Evolutionary conservation across 2,329 filamentous ascomycete genomes (phyloP), one percentile per base, ranked within the genome.

Genomic region (Pseudogymnoascus sp.): DNA sequence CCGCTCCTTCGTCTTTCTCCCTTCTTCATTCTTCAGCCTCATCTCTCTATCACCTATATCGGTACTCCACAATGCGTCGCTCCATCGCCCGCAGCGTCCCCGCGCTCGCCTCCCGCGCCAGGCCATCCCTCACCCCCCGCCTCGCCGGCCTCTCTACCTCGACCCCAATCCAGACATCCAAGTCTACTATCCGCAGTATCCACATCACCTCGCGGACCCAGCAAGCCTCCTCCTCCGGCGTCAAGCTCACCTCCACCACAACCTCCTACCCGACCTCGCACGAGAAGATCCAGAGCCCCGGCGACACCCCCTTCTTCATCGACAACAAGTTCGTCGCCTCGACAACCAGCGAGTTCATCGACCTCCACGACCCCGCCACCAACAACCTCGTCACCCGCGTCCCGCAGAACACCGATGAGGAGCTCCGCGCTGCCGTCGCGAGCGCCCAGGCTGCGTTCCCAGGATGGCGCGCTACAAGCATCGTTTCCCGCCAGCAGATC

Each of bases 311-410:
- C 29, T 92, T 89, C 79, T 94, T 94, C 74, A 73, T 94, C 68
- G 83, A 94, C 80, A 94, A 94, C 78, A 78, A 88, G 74, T 92
- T 93, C 72, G 78, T 87, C 62, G 76, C 81, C 59, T 92, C 89
- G 16, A 76, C 81, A 70, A 80, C 90, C 29, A 81, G 84, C 64
- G 79, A 87, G 77, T 91, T 86, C 81, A 91, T 93, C 73, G 88
- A 92, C 70, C 78, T 94, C 67, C 80, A 90, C 76, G 90, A 94
- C 76, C 90, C 90, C 19, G 90, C 90, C 59, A 93, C 90, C 69
- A 93, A 92, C 79, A 89, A 92, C 76, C 82, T 93, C 67, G 86
- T 94, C 65, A 93, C 90, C 12, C 84, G 90, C 60, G 90, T 93
- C 29, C 90, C 90, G 16, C 89, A 93, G 78, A 90, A 86, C 76